Percentiles rank a stretch among this genome's conserved stretches.
phyloP scores from a whole-genome alignment of 2,329 filamentous ascomycete genomes.

The Xylariaceae sp. region DNA sequence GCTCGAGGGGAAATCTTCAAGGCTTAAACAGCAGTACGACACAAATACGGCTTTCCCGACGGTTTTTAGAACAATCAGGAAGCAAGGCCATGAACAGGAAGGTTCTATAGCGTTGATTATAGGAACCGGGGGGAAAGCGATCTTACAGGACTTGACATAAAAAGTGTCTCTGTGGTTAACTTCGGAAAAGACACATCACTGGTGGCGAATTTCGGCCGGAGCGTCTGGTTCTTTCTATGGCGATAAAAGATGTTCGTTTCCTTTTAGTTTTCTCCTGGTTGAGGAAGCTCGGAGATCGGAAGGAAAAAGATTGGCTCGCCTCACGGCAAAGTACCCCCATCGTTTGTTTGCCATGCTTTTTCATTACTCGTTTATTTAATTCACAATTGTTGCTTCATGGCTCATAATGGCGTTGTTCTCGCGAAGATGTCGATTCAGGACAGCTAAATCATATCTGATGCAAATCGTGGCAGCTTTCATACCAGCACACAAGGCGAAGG shows the following conservation, averaged over 20 bases:
- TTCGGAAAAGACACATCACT: slow-evolving; percentile 20
- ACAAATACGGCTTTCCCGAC: background rate
- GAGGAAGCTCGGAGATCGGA: slow-evolving; percentile 15
- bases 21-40: slow-evolving; percentile 2
- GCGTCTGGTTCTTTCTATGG: slow-evolving; percentile 17
- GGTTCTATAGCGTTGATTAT: too few species aligned
- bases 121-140: slow-evolving; percentile 1
- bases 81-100: slow-evolving; percentile 9
- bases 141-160: background rate
- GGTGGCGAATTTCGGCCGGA: slow-evolving; percentile 27
- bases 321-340: slow-evolving; percentile 31
- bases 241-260: slow-evolving; percentile 5
- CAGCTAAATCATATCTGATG: slow-evolving; percentile 11
- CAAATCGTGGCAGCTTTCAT: slow-evolving; percentile 6
- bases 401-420: slow-evolving; percentile 9
- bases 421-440: slow-evolving; percentile 5
- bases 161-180: slow-evolving; percentile 2
- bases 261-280: slow-evolving; percentile 11
- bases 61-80: slow-evolving; percentile 1
- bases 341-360: slow-evolving; percentile 21
- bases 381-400: slow-evolving; percentile 4
- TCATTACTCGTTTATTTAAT: too few species aligned
- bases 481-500: too few species aligned
- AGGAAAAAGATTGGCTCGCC: slow-evolving; percentile 34
- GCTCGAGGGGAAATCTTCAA: slow-evolving; percentile 10